A percentile compares a stretch with the other conserved stretches of the same genome.
Conservation (phyloP, 2,329 filamentous ascomycete species). For the Canariomyces notabilis region DNA sequence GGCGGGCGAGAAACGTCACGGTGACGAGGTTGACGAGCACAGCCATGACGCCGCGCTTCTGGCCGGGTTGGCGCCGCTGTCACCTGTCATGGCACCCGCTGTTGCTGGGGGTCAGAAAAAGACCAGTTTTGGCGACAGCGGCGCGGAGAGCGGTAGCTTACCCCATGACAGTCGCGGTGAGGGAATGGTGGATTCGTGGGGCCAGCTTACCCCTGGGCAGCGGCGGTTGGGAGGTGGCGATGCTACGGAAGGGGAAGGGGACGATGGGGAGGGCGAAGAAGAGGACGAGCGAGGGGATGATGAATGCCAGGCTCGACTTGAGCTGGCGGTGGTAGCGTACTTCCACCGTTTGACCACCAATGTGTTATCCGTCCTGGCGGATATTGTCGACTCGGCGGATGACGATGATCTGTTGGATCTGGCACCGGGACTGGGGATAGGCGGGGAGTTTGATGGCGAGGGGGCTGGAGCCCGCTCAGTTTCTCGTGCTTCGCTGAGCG, state of each 20-base stretch:
- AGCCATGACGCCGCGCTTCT: constrained; percentile 52
- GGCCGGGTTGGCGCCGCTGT: constrained; percentile 38
- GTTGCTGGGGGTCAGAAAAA: constrained; percentile 7
- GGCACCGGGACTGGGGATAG: constrained; percentile 24
- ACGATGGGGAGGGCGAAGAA: constrained; percentile 14
- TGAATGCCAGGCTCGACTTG: constrained; percentile 47
- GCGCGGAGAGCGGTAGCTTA: no score
- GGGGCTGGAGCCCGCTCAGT: neutral
- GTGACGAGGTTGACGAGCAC: constrained; percentile 55
- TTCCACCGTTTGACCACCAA: constrained; percentile 71
- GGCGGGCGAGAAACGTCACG: constrained; percentile 65
- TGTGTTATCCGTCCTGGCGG: constrained; percentile 57
- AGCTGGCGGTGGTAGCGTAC: constrained; percentile 72
- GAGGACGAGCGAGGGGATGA: constrained; percentile 32
- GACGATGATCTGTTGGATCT: constrained; percentile 35
- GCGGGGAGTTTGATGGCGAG: constrained; percentile 10
- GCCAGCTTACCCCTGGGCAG: no score
- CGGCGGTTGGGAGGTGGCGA: neutral
- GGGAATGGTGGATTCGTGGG: constrained; percentile 39
- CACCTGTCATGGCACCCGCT: constrained; percentile 17
- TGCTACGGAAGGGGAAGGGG: constrained; percentile 27
- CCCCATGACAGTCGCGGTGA: constrained; percentile 24
- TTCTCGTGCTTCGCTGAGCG: constrained; percentile 4
- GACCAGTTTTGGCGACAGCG: constrained; percentile 27
- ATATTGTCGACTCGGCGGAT: constrained; percentile 50